These are phyloP conservation scores for Trametes polyzona DNA, from an alignment of 1,284 basidiomycete species.

Conservation along the genomic window DNA sequence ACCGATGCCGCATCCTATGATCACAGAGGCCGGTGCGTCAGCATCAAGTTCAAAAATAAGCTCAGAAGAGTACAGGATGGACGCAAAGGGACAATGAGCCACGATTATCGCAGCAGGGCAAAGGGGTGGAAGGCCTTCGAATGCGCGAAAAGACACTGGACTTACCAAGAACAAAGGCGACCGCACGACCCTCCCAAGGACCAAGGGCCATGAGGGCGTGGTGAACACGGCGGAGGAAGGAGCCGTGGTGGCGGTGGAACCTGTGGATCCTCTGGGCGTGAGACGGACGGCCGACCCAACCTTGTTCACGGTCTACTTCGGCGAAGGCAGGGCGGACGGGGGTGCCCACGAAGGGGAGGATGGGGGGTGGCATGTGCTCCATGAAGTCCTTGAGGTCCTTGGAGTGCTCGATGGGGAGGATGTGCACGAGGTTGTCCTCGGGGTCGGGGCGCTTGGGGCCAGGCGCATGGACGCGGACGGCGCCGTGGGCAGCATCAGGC, in stretches of 20 bases:
- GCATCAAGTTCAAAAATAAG: neutral
- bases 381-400: neutral
- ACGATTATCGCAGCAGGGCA: neutral
- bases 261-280: slow-evolving; percentile 34
- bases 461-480: neutral
- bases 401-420: slow-evolving; percentile 5
- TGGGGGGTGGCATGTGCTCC: slow-evolving; percentile 12
- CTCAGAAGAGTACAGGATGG: neutral
- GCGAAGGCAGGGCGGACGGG: slow-evolving; percentile 31
- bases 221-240: slow-evolving; percentile 63
- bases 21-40: neutral
- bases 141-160: slow-evolving; percentile 4
- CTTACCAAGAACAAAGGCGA: slow-evolving; percentile 80
- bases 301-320: neutral
- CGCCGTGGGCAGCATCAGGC: neutral
- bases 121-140: neutral
- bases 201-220: slow-evolving; percentile 68
- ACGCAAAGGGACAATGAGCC: neutral
- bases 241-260: slow-evolving; percentile 30
- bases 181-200: slow-evolving; percentile 78
- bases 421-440: slow-evolving; percentile 1
- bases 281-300: slow-evolving; percentile 10
- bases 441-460: neutral
- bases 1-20: slow-evolving; percentile 73
- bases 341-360: slow-evolving; percentile 42